A percentile compares a stretch with the other conserved stretches of the same genome.
These are phyloP conservation scores for Pythium rishiriense DNA, from an alignment of 352 stramenopile species.

Conservation along the genomic window DNA sequence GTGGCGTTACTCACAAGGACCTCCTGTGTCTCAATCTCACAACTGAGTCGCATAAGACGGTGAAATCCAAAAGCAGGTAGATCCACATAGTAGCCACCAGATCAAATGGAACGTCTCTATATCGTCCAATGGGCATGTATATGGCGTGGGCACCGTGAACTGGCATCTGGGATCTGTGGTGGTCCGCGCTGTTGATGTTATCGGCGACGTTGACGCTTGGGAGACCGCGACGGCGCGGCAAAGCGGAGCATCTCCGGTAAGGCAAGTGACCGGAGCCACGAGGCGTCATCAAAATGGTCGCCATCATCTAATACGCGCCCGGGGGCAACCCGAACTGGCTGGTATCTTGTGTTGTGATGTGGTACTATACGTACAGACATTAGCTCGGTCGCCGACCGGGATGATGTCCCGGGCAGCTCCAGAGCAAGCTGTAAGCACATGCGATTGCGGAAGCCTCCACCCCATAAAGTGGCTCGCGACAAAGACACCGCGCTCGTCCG, in stretches of 20 bases:
- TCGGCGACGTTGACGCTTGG: not conserved
- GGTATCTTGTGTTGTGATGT: too few species aligned
- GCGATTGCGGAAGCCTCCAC: too few species aligned
- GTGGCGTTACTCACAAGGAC: not conserved
- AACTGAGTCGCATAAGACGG: conserved; percentile 9
- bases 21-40: conserved; percentile 3
- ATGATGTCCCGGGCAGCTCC: too few species aligned
- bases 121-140: not conserved
- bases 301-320: too few species aligned
- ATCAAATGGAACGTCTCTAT: not conserved
- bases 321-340: too few species aligned
- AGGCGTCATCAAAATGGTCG: not conserved
- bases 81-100: too few species aligned
- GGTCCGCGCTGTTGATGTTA: not conserved
- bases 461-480: too few species aligned
- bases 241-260: too few species aligned
- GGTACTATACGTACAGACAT: too few species aligned
- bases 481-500: not conserved
- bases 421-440: too few species aligned
- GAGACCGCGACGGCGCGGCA: not conserved
- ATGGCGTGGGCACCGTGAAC: not conserved
- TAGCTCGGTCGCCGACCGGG: too few species aligned
- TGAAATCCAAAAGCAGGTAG: too few species aligned
- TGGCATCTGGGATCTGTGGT: not conserved
- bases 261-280: not conserved